Evolutionary conservation across 2,329 filamentous ascomycete species (phyloP).

Genomic region (Apiospora koreana): DNA sequence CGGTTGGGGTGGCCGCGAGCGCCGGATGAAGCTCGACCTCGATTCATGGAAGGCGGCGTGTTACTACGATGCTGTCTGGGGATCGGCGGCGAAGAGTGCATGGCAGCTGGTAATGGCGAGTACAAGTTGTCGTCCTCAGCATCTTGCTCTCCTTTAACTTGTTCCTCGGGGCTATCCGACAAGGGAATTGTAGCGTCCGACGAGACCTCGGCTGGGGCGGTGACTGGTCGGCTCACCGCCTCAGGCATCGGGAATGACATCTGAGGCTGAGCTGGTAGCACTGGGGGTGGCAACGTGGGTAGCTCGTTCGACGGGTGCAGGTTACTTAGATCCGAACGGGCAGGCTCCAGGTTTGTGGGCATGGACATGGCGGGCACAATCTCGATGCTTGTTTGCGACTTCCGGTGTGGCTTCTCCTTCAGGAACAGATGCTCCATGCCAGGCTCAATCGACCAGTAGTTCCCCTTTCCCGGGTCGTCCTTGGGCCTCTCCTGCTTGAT

Average conservation of each 20-base stretch:
- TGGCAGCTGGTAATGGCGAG: constrained; percentile 68
- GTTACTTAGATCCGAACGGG: constrained; percentile 39
- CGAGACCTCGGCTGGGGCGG: constrained; percentile 57
- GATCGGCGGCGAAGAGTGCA: constrained; percentile 91
- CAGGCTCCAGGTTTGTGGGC: constrained; percentile 56
- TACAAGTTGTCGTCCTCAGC: constrained; percentile 56
- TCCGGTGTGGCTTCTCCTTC: constrained; percentile 77
- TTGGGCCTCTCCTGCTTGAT: constrained; percentile 94
- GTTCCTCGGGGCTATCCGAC: constrained; percentile 64
- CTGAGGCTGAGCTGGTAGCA: constrained; percentile 28
- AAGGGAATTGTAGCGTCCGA: constrained; percentile 78
- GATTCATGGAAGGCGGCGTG: constrained; percentile 73
- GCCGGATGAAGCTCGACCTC: constrained; percentile 63
- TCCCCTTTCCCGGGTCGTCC: constrained; percentile 95
- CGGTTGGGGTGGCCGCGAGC: constrained; percentile 67
- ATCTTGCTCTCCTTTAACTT: constrained; percentile 35
- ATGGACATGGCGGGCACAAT: constrained; percentile 62
- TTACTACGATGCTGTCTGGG: constrained; percentile 63
- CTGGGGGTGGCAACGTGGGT: constrained; percentile 51
- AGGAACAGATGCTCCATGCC: constrained; percentile 88
- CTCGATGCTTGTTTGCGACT: constrained; percentile 55
- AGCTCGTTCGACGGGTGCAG: constrained; percentile 39
- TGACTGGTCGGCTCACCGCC: constrained; percentile 38
- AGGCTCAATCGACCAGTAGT: constrained; percentile 94
- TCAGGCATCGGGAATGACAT: constrained; percentile 38